Percentiles rank a stretch among this genome's conserved stretches.
Conservation (phyloP, 2,329 filamentous ascomycete genomes). For the Beauveria australis region DNA sequence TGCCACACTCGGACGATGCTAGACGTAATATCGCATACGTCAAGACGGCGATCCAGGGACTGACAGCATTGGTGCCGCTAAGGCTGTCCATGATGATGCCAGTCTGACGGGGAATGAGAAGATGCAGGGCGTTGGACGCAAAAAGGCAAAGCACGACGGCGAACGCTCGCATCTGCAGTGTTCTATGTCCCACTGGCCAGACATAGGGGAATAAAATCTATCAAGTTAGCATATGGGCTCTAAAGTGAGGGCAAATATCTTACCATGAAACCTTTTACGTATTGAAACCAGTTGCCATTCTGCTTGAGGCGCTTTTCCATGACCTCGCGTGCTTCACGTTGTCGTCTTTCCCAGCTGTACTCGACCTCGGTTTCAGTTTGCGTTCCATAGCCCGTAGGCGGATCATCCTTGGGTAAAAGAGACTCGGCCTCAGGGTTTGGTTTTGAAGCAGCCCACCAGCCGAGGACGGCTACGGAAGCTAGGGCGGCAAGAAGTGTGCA, state of each 20-base stretch:
- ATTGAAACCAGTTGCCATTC: conserved; percentile 69
- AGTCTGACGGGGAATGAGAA: conserved; percentile 73
- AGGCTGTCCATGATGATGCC: conserved; percentile 70
- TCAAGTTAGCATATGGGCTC: background rate
- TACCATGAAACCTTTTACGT: conserved; percentile 63
- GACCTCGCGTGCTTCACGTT: conserved; percentile 46
- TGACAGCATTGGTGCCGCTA: conserved; percentile 37
- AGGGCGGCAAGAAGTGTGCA: conserved; percentile 4
- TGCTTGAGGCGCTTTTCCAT: conserved; percentile 63
- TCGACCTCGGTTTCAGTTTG: conserved; percentile 36
- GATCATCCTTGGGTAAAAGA: conserved; percentile 6
- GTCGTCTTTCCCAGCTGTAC: conserved; percentile 44
- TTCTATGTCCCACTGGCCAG: conserved; percentile 60
- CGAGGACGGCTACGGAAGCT: background rate
- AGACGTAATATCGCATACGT: conserved; percentile 44
- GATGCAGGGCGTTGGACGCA: conserved; percentile 62
- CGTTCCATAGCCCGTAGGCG: conserved; percentile 18
- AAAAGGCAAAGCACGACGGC: conserved; percentile 62
- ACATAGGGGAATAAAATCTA: conserved; percentile 71
- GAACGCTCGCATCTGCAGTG: conserved; percentile 59
- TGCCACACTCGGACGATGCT: conserved; percentile 45
- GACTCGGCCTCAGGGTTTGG: conserved; percentile 6
- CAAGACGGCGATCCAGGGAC: conserved; percentile 44
- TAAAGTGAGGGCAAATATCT: conserved; percentile 13
- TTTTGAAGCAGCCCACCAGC: background rate